Percentiles rank a stretch among this genome's conserved stretches.
These are phyloP conservation scores for Alternaria brassicicola DNA, from an alignment of 2,329 filamentous ascomycete species.

Conservation along the genomic window DNA sequence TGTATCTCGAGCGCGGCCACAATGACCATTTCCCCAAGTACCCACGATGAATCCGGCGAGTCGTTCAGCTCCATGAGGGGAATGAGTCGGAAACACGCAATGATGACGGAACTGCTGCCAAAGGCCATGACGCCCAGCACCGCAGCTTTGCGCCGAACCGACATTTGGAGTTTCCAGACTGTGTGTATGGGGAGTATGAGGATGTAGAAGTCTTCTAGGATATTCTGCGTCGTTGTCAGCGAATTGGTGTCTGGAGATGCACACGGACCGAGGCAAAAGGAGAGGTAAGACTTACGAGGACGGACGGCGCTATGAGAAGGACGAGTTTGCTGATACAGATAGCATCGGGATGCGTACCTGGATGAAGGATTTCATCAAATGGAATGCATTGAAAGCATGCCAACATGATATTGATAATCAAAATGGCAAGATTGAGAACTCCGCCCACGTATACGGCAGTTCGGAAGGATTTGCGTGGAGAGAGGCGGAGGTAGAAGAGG, in stretches of 20 bases:
- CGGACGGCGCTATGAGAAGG: constrained; percentile 36
- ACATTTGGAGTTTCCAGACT: constrained; percentile 27
- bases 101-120: constrained; percentile 35
- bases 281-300: constrained; percentile 17
- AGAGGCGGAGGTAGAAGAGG: constrained; percentile 44
- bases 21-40: constrained; percentile 43
- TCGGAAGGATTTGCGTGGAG: constrained; percentile 30
- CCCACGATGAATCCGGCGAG: constrained; percentile 34
- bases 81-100: constrained; percentile 27
- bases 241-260: neutral
- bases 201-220: constrained; percentile 28
- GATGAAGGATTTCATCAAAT: constrained; percentile 39
- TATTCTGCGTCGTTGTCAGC: constrained; percentile 19
- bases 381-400: constrained; percentile 42
- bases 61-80: constrained; percentile 31
- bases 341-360: constrained; percentile 30
- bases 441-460: constrained; percentile 32
- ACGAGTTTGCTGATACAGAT: constrained; percentile 33
- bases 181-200: constrained; percentile 30
- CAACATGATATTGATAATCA: constrained; percentile 34
- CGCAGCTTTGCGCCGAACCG: constrained; percentile 23
- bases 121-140: constrained; percentile 34
- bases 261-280: too few relatives aligned
- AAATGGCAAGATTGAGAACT: constrained; percentile 30
- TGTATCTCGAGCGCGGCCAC: constrained; percentile 42